Percentiles rank a stretch among this genome's conserved stretches.
These are phyloP conservation scores for Fusarium multiceps DNA, from an alignment of 2,329 filamentous ascomycete genomes.

Conservation along the genomic window DNA sequence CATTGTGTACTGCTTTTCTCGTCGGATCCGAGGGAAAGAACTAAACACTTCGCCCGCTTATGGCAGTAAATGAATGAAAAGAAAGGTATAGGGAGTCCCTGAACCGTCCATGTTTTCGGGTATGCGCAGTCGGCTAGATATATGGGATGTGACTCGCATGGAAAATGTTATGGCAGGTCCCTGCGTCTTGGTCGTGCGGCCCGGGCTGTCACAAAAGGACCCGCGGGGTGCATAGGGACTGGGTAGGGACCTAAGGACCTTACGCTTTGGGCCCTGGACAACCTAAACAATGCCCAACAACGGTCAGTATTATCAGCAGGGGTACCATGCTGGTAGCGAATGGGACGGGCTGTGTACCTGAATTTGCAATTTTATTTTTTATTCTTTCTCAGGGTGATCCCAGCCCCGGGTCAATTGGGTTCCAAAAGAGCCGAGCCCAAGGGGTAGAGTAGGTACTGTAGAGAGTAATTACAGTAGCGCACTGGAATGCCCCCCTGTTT, in stretches of 20 bases:
- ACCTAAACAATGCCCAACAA: slow-evolving; percentile 33
- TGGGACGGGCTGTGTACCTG: slow-evolving; percentile 13
- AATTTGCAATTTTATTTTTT: slow-evolving; percentile 29
- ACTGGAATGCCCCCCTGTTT: slow-evolving; percentile 20
- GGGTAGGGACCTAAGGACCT: slow-evolving; percentile 12
- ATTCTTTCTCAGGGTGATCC: slow-evolving; percentile 32
- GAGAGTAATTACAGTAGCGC: background rate
- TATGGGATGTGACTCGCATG: slow-evolving; percentile 4
- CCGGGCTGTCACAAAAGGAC: slow-evolving; percentile 8
- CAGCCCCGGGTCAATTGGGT: slow-evolving; percentile 26
- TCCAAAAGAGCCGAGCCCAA: slow-evolving; percentile 28
- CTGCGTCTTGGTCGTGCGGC: slow-evolving; percentile 3
- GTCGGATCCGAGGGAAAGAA: slow-evolving; percentile 8
- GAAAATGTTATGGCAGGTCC: background rate
- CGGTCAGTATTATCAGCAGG: slow-evolving; percentile 11
- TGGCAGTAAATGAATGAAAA: background rate
- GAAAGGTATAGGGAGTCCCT: background rate
- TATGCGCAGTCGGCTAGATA: slow-evolving; percentile 18
- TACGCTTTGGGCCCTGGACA: background rate
- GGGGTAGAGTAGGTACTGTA: background rate
- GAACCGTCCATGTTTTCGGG: background rate
- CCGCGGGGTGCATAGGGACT: slow-evolving; percentile 23
- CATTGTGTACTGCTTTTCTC: slow-evolving; percentile 38
- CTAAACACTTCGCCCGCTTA: slow-evolving; percentile 36
- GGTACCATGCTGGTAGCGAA: slow-evolving; percentile 21